phyloP scores from a whole-genome alignment of 805 yeast genomes.

The Brettanomyces naardenensis region DNA sequence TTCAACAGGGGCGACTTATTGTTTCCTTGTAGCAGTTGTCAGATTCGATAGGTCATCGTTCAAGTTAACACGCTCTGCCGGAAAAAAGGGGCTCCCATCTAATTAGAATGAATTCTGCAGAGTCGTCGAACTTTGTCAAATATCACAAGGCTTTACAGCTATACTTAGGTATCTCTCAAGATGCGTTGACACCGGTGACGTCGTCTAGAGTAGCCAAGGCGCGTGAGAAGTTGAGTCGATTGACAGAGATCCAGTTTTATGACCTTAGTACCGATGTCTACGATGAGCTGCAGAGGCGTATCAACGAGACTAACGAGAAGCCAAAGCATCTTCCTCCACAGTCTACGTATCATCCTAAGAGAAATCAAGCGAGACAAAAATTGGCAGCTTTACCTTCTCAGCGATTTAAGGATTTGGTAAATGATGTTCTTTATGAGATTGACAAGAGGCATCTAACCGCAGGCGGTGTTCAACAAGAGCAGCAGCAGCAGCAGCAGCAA shows the following conservation, averaged over 20 bases:
- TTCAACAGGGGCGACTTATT: too few relatives aligned
- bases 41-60: too few relatives aligned
- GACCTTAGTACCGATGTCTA: slow-evolving; percentile 92
- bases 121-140: slow-evolving; percentile 6
- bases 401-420: slow-evolving; percentile 82
- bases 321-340: slow-evolving; percentile 71
- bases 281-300: slow-evolving; percentile 83
- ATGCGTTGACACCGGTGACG: slow-evolving; percentile 32
- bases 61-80: too few relatives aligned
- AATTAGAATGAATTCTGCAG: too few relatives aligned
- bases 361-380: slow-evolving; percentile 93
- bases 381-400: slow-evolving; percentile 74
- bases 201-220: slow-evolving; percentile 71
- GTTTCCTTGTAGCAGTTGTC: too few relatives aligned
- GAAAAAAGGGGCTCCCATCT: too few relatives aligned
- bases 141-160: slow-evolving; percentile 44
- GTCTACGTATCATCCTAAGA: slow-evolving; percentile 75
- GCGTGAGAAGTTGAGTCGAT: slow-evolving; percentile 72
- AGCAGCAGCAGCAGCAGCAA: background rate
- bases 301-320: slow-evolving; percentile 39
- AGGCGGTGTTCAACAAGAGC: slow-evolving; percentile 4
- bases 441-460: slow-evolving; percentile 36
- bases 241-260: slow-evolving; percentile 74
- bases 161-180: slow-evolving; percentile 44
- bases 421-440: slow-evolving; percentile 82